Evolutionary conservation across 2,329 filamentous ascomycete species (phyloP).

Genomic region (Colletotrichum sp.): DNA sequence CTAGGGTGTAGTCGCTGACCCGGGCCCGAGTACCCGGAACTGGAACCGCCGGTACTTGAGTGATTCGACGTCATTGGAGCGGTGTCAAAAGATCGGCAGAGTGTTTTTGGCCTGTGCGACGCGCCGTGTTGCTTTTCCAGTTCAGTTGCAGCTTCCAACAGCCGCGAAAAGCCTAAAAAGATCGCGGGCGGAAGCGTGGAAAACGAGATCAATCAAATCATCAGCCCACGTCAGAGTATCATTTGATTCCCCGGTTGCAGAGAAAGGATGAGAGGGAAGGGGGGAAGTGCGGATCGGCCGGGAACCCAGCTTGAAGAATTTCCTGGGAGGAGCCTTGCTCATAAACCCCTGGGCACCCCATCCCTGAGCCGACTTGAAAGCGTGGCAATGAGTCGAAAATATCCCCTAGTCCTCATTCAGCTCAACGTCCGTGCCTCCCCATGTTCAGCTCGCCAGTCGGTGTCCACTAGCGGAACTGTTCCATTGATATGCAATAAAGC

Average conservation of each 20-base stretch:
- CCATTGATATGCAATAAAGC: not conserved
- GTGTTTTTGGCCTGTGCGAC: not conserved
- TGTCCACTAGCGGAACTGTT: not conserved
- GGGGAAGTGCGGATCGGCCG: not conserved
- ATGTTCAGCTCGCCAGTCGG: not conserved
- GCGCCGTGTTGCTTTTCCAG: not conserved
- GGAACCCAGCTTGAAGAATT: not conserved
- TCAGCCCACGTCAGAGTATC: not conserved
- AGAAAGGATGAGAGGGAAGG: not conserved
- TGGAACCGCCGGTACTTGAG: not conserved
- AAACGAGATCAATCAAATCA: not conserved
- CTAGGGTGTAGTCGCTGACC: not conserved
- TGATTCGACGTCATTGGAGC: not conserved
- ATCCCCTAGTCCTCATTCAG: not conserved
- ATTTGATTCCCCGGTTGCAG: not conserved
- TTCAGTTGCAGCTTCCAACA: not conserved
- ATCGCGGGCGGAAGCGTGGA: not conserved
- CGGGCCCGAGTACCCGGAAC: constrained; percentile 3
- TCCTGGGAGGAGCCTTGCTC: constrained; percentile 3
- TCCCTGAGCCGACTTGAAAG: not conserved
- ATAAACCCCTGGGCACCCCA: not conserved
- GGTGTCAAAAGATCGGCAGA: not conserved
- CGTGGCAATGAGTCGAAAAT: not conserved
- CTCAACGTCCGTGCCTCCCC: not conserved
- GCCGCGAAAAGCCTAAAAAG: not conserved